These are phyloP conservation scores for Entrophospora sp. DNA, from an alignment of 192 early-diverging fungal genomes.

Conservation along the genomic window DNA sequence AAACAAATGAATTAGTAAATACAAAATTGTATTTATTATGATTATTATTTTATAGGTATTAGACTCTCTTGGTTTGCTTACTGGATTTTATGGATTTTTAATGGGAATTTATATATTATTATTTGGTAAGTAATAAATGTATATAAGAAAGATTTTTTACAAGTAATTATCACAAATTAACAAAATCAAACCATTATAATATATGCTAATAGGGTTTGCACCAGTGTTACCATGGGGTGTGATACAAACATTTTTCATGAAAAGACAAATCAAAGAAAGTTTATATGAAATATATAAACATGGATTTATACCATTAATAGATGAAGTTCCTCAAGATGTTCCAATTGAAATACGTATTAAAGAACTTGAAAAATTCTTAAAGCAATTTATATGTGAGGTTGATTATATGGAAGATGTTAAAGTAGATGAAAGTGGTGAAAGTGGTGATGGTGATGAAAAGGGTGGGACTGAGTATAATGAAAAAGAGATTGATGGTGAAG, in stretches of 20 bases:
- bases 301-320: conserved; percentile 7
- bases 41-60: neutral
- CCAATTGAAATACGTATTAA: neutral
- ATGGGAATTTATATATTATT: conserved; percentile 10
- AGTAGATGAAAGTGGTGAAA: neutral
- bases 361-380: conserved; percentile 13
- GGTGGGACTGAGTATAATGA: too few species aligned
- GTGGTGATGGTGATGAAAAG: neutral
- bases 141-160: neutral
- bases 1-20: too few species aligned
- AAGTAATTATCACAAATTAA: neutral
- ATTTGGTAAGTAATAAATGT: neutral
- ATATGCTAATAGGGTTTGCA: neutral
- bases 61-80: conserved; percentile 2
- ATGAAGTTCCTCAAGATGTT: neutral
- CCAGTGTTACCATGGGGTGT: conserved; percentile 12
- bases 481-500: too few species aligned
- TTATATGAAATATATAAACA: conserved; percentile 6
- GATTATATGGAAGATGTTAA: neutral
- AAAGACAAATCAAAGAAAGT: neutral
- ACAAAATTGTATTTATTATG: neutral
- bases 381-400: conserved; percentile 4
- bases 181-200: too few species aligned
- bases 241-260: neutral
- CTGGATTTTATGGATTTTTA: conserved; percentile 14